phyloP scores from a whole-genome alignment of 139 green algal genomes.

The Picochlorum sp. region DNA sequence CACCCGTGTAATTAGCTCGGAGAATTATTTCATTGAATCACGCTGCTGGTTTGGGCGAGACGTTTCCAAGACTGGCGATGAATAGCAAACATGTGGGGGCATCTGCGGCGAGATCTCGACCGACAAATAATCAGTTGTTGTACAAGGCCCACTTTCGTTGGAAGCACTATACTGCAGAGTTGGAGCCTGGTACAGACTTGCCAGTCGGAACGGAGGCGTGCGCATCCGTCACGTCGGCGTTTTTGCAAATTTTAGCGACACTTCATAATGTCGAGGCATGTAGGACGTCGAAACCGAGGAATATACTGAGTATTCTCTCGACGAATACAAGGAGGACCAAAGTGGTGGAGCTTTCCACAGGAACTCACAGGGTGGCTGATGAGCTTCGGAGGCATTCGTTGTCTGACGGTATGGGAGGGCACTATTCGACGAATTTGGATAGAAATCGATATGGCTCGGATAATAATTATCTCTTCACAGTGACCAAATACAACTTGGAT shows the following conservation, averaged over 20 bases:
- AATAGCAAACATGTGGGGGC: background rate
- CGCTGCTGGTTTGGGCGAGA: too few relatives aligned
- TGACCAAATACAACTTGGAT: conserved; percentile 85
- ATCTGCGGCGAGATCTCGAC: conserved; percentile 42
- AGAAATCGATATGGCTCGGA: conserved; percentile 91
- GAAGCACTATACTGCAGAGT: conserved; percentile 66
- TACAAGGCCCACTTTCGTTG: conserved; percentile 89
- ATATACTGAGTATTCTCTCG: conserved; percentile 78
- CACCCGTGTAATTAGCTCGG: too few relatives aligned
- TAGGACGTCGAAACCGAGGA: conserved; percentile 38
- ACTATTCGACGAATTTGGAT: conserved; percentile 94
- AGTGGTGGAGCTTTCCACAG: conserved; percentile 79
- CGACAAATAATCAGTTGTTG: conserved; percentile 92
- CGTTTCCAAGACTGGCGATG: too few relatives aligned
- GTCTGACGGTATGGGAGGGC: conserved; percentile 57
- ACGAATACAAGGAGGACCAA: conserved; percentile 90
- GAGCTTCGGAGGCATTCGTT: conserved; percentile 83
- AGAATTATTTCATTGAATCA: too few relatives aligned
- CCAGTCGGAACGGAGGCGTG: conserved; percentile 79
- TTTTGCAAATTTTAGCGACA: conserved; percentile 78
- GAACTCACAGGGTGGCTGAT: conserved; percentile 82
- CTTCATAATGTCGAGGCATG: conserved; percentile 61
- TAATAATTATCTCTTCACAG: conserved; percentile 92
- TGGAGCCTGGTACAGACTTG: conserved; percentile 35
- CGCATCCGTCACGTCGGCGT: conserved; percentile 83